Conservation (phyloP, 202 grass and related monocot genomes). For the Schoenoplectus tabernaemontani region DNA sequence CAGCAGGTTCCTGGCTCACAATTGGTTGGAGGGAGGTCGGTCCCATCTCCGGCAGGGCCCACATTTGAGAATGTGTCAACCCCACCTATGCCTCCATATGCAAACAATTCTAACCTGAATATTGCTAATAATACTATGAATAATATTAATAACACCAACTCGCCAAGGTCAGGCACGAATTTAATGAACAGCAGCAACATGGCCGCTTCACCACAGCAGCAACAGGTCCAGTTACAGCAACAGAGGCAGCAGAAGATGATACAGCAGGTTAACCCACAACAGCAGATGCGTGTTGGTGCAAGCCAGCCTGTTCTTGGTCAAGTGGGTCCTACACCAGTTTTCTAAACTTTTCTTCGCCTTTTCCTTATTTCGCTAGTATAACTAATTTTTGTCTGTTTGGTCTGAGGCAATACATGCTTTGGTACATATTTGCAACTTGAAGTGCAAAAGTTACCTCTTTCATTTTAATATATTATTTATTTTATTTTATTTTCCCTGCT, state of each 20-base stretch:
- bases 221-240: slow-evolving; percentile 53
- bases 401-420: neutral
- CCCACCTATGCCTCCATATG: slow-evolving; percentile 59
- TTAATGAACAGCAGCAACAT: slow-evolving; percentile 52
- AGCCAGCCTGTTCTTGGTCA: slow-evolving; percentile 17
- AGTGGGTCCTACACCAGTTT: slow-evolving; percentile 10
- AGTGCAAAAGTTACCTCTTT: slow-evolving; percentile 6
- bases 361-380: neutral
- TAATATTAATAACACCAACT: slow-evolving; percentile 41
- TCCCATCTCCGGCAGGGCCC: slow-evolving; percentile 64
- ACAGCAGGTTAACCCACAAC: slow-evolving; percentile 48
- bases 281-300: slow-evolving; percentile 42
- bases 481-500: neutral
- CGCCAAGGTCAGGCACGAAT: slow-evolving; percentile 71
- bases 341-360: neutral
- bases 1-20: slow-evolving; percentile 61
- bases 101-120: slow-evolving; percentile 11
- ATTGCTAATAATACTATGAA: slow-evolving; percentile 16
- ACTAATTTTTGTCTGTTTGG: neutral
- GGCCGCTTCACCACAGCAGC: slow-evolving; percentile 66
- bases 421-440: neutral
- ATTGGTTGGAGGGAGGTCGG: slow-evolving; percentile 52
- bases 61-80: slow-evolving; percentile 84
- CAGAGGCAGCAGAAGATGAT: slow-evolving; percentile 78
- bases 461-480: neutral